phyloP scores from a whole-genome alignment of 805 yeast species.

The Candida koratica region DNA sequence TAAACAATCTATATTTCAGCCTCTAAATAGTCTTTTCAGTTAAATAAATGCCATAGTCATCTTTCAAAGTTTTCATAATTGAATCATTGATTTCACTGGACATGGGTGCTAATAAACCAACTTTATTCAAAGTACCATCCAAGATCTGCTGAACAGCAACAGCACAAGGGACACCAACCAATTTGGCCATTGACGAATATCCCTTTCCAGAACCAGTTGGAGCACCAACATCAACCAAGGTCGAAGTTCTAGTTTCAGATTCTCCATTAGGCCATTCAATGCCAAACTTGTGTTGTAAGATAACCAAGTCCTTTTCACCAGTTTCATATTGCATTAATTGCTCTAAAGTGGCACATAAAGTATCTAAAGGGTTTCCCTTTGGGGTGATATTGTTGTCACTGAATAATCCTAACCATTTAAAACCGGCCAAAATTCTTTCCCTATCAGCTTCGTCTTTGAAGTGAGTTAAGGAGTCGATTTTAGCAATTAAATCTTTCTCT shows the following conservation, averaged over 20 bases:
- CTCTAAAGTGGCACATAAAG: slow-evolving; percentile 94
- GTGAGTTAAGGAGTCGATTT: slow-evolving; percentile 71
- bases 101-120: slow-evolving; percentile 91
- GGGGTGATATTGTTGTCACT: slow-evolving; percentile 74
- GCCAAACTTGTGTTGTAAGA: slow-evolving; percentile 96
- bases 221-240: slow-evolving; percentile 90
- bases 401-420: slow-evolving; percentile 92
- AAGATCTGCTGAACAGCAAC: slow-evolving; percentile 87
- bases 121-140: slow-evolving; percentile 67
- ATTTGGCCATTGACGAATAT: slow-evolving; percentile 97
- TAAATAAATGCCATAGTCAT: slow-evolving; percentile 80
- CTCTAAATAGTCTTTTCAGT: slow-evolving; percentile 71
- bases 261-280: slow-evolving; percentile 94
- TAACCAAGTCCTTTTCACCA: slow-evolving; percentile 93
- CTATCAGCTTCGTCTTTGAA: slow-evolving; percentile 81
- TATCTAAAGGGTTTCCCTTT: slow-evolving; percentile 91
- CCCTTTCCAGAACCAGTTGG: slow-evolving; percentile 46
- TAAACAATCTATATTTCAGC: background rate
- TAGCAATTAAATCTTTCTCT: slow-evolving; percentile 69
- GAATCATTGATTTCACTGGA: slow-evolving; percentile 87
- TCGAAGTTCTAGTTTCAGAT: slow-evolving; percentile 89
- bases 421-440: slow-evolving; percentile 81
- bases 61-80: slow-evolving; percentile 86
- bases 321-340: slow-evolving; percentile 92
- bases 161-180: slow-evolving; percentile 98